phyloP scores from a whole-genome alignment of 208 protist species.

The Leishmania guyanensis region DNA sequence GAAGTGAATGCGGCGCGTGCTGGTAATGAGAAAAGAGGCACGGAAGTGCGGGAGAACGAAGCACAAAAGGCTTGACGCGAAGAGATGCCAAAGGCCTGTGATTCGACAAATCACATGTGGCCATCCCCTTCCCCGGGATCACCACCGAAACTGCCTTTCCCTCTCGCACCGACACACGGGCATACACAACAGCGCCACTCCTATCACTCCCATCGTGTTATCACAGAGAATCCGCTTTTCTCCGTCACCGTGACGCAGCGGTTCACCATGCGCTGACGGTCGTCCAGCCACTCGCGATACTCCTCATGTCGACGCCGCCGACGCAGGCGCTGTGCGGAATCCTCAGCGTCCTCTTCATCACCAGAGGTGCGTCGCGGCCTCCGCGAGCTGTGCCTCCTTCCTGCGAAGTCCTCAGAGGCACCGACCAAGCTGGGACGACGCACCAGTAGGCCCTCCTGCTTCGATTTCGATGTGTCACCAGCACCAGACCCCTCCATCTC shows the following conservation, averaged over 20 bases:
- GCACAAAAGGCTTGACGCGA: not conserved
- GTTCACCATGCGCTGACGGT: slow-evolving; percentile 25
- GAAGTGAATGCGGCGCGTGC: too few relatives aligned
- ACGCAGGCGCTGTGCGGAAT: slow-evolving; percentile 17
- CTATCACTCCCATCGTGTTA: slow-evolving; percentile 16
- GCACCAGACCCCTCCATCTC: not conserved
- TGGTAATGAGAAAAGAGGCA: not conserved
- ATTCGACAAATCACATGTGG: not conserved
- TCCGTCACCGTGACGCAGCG: slow-evolving; percentile 7
- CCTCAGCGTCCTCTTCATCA: slow-evolving; percentile 23
- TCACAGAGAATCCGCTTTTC: not conserved
- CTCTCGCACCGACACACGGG: not conserved
- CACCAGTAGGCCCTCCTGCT: not conserved
- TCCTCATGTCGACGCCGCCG: slow-evolving; percentile 13
- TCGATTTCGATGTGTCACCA: not conserved
- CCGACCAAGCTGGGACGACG: not conserved
- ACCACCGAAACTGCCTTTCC: not conserved
- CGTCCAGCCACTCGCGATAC: slow-evolving; percentile 25
- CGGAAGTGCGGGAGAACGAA: not conserved
- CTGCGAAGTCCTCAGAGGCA: not conserved
- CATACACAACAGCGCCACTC: not conserved
- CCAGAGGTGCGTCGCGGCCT: not conserved
- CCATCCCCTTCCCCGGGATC: not conserved
- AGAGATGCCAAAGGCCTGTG: not conserved
- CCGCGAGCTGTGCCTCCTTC: too few relatives aligned